Evolutionary conservation across 345 rosid genomes (phyloP).

Genomic region (Streptanthus diversifolius): DNA sequence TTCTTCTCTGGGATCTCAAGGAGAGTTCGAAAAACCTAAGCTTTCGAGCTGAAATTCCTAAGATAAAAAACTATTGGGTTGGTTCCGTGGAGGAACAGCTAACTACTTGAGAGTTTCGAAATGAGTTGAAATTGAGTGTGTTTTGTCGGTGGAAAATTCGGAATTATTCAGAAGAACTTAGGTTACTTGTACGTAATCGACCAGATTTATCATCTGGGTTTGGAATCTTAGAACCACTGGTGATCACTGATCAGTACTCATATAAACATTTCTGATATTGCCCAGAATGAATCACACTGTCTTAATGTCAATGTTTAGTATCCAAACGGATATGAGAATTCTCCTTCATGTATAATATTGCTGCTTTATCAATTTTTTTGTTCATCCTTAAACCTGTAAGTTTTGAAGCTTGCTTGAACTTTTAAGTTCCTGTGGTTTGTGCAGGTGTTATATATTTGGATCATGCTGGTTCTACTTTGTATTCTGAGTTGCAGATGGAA

Average conservation of each 20-base stretch:
- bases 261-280: neutral
- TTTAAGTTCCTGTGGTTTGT: constrained; percentile 17
- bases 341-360: neutral
- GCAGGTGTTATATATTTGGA: constrained; percentile 82
- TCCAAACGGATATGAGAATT: neutral
- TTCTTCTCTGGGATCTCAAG: neutral
- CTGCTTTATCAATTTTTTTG: neutral
- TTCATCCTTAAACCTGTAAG: neutral
- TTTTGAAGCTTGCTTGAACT: constrained; percentile 1
- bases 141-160: neutral
- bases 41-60: neutral
- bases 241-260: constrained; percentile 11
- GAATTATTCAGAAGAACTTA: neutral
- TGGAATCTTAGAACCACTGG: neutral
- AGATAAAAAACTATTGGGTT: neutral
- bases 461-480: constrained; percentile 95
- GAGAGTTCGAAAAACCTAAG: neutral
- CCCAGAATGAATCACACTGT: neutral
- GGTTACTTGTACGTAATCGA: neutral
- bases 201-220: neutral
- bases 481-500: constrained; percentile 94
- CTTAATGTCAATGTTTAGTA: neutral
- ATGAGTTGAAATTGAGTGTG: neutral
- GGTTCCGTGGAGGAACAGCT: neutral
- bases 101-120: neutral